Conservation (phyloP, 805 yeast genomes). For the Sugiyamaella americana region DNA sequence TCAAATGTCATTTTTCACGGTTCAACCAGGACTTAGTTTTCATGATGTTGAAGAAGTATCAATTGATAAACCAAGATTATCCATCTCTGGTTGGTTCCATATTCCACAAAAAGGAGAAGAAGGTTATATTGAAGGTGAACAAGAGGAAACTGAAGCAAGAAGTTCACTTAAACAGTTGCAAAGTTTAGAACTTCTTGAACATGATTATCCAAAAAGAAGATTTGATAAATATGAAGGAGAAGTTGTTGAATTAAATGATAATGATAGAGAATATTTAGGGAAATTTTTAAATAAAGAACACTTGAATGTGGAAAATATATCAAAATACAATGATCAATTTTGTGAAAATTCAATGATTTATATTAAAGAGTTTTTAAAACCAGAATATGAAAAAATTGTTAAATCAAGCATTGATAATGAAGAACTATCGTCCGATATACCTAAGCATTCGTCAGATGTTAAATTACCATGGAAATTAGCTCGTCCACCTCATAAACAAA, state of each 20-base stretch:
- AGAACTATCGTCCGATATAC: constrained; percentile 44
- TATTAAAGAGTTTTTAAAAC: constrained; percentile 55
- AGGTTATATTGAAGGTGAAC: constrained; percentile 78
- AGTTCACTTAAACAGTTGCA: constrained; percentile 77
- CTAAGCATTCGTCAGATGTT: constrained; percentile 50
- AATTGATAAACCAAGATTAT: constrained; percentile 82
- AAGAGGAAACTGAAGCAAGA: constrained; percentile 65
- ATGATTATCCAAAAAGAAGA: constrained; percentile 63
- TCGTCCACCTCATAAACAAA: constrained; percentile 88
- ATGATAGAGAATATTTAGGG: constrained; percentile 37
- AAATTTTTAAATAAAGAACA: constrained; percentile 54
- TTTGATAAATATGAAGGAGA: constrained; percentile 6
- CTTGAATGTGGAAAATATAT: constrained; percentile 37
- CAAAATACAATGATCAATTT: constrained; percentile 46
- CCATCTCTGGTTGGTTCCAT: constrained; percentile 99
- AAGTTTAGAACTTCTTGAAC: constrained; percentile 67
- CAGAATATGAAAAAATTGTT: constrained; percentile 45
- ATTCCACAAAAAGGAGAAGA: constrained; percentile 91
- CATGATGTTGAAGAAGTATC: constrained; percentile 98
- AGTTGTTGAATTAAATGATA: constrained; percentile 4
- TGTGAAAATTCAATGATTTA: constrained; percentile 64
- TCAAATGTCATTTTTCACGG: constrained; percentile 92
- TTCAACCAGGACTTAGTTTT: constrained; percentile 92
- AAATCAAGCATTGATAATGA: constrained; percentile 47
- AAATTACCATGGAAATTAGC: constrained; percentile 81